Conservation (phyloP, 345 rosid genomes). For the Ceriops decandra region DNA sequence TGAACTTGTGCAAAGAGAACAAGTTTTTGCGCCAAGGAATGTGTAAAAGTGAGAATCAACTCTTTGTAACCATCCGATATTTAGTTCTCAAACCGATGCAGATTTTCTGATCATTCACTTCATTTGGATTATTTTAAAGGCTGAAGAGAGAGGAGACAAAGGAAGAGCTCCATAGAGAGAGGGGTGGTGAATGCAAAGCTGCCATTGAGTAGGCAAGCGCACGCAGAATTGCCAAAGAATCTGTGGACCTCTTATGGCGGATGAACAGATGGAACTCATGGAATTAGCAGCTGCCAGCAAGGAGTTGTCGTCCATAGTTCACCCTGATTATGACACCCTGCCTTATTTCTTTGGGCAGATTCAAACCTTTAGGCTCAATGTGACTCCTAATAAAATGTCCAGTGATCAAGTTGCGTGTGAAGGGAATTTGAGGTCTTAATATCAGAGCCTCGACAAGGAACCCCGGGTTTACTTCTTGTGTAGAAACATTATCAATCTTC, state of each 20-base stretch:
- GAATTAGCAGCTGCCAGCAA: conserved; percentile 88
- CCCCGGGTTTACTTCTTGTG: too few relatives aligned
- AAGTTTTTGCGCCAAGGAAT: conserved; percentile 80
- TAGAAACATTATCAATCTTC: background rate
- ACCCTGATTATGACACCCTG: conserved; percentile 70
- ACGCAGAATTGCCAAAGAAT: conserved; percentile 88
- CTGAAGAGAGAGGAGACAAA: conserved; percentile 79
- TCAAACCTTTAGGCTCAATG: too few relatives aligned
- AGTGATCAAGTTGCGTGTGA: too few relatives aligned
- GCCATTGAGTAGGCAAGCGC: conserved; percentile 98
- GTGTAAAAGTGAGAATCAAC: conserved; percentile 43
- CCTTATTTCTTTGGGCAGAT: too few relatives aligned
- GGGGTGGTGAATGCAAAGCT: conserved; percentile 73
- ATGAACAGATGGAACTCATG: conserved; percentile 98
- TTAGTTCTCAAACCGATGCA: background rate
- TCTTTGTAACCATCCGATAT: background rate
- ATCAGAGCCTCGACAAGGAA: too few relatives aligned
- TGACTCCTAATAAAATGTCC: too few relatives aligned
- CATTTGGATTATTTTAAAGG: conserved; percentile 40
- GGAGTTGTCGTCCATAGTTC: conserved; percentile 64
- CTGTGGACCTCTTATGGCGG: conserved; percentile 91
- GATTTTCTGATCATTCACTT: background rate
- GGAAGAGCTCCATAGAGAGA: conserved; percentile 83
- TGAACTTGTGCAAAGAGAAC: conserved; percentile 80
- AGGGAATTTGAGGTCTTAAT: too few relatives aligned